phyloP scores from a whole-genome alignment of 768 basidiomycete species.

The Boletellus sp. region DNA sequence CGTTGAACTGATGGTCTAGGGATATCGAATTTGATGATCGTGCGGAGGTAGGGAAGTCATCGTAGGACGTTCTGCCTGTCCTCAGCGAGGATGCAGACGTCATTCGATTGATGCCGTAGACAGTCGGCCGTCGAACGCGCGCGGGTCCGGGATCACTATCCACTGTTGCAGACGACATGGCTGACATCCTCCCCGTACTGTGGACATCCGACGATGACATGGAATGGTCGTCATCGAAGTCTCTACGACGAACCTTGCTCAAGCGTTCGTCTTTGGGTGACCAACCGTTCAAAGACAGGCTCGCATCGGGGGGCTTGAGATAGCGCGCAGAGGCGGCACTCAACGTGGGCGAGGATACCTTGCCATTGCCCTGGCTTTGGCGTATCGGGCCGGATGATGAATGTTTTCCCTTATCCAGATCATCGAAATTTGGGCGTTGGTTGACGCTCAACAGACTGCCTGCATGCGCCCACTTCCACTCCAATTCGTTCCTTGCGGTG shows the following conservation, averaged over 20 bases:
- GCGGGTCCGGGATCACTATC: slow-evolving; percentile 84
- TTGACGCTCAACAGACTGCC: slow-evolving; percentile 43
- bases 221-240: slow-evolving; percentile 88
- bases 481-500: slow-evolving; percentile 49
- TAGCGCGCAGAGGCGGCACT: slow-evolving; percentile 64
- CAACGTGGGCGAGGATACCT: slow-evolving; percentile 45
- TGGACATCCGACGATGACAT: slow-evolving; percentile 87
- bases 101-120: slow-evolving; percentile 70
- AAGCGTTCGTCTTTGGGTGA: slow-evolving; percentile 52
- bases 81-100: slow-evolving; percentile 72
- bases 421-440: slow-evolving; percentile 27
- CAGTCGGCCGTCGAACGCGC: slow-evolving; percentile 57
- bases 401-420: slow-evolving; percentile 44
- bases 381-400: slow-evolving; percentile 63
- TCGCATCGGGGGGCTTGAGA: slow-evolving; percentile 35
- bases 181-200: slow-evolving; percentile 68
- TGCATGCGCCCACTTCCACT: slow-evolving; percentile 51
- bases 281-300: slow-evolving; percentile 40
- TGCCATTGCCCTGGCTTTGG: slow-evolving; percentile 45
- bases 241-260: slow-evolving; percentile 74
- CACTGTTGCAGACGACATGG: slow-evolving; percentile 77
- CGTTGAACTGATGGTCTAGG: slow-evolving; percentile 71
- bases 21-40: slow-evolving; percentile 81
- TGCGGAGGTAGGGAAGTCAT: slow-evolving; percentile 68
- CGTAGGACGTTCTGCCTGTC: slow-evolving; percentile 52